phyloP scores from a whole-genome alignment of 495 filamentous ascomycete species.

The Xylaria intraflava region DNA sequence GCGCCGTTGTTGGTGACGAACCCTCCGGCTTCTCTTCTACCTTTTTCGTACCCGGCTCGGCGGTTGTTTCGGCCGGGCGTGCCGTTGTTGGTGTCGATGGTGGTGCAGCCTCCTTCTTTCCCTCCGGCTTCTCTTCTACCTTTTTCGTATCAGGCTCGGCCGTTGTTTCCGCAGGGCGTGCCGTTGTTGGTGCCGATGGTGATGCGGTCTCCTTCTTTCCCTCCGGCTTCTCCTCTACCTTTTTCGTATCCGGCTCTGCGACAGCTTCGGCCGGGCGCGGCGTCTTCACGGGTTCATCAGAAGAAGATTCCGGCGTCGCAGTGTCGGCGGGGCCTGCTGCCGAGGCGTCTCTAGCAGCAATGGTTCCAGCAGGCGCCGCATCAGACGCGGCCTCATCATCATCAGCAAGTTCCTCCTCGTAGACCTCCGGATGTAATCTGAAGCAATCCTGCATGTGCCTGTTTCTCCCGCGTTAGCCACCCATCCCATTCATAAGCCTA shows the following conservation, averaged over 20 bases:
- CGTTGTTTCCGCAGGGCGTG: background rate
- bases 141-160: slow-evolving; percentile 7
- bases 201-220: slow-evolving; percentile 10
- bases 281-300: slow-evolving; percentile 4
- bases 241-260: background rate
- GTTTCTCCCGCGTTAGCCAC: slow-evolving; percentile 23
- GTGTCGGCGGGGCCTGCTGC: background rate
- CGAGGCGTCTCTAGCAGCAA: slow-evolving; percentile 8
- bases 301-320: slow-evolving; percentile 1
- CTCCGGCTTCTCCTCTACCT: slow-evolving; percentile 2
- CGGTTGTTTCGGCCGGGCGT: background rate
- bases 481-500: too few relatives aligned
- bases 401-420: slow-evolving; percentile 82
- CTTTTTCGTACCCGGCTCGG: background rate
- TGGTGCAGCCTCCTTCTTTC: slow-evolving; percentile 11
- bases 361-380: slow-evolving; percentile 17
- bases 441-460: slow-evolving; percentile 98
- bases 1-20: too few relatives aligned
- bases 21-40: slow-evolving; percentile 4
- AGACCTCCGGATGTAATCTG: slow-evolving; percentile 80
- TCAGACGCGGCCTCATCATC: slow-evolving; percentile 68
- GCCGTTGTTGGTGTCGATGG: slow-evolving; percentile 7
- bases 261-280: background rate
- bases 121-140: slow-evolving; percentile 2
- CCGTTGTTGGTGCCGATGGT: slow-evolving; percentile 8